Evolutionary conservation across 805 yeast species (phyloP), one percentile per base, ranked within the genome.

Genomic region (Lipomyces anomalus): DNA sequence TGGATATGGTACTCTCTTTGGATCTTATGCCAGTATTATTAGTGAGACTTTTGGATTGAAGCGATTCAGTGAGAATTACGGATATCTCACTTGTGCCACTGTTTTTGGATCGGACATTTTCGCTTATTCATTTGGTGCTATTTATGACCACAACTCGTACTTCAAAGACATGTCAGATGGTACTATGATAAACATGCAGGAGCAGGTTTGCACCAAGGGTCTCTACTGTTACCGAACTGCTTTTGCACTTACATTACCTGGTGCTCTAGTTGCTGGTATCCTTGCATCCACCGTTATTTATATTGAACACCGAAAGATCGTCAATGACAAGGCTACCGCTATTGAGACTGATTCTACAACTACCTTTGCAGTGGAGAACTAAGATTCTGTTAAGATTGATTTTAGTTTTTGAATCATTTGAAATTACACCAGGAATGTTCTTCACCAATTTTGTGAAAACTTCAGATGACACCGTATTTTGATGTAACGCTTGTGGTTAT

Each of bases 1-100:
- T 30, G 82, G 80, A 33, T 84, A 84, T 63, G 94, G 94, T 0
- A 74, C 78, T 51, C 71, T 80, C 20, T 82, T 82, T 65, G 83
- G 89, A 40, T 70, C 82, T 6, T 74, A 76, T 63, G 92, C 94
- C 4, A 78, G 84, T n/a, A 75, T 84, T 18, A 73, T 82, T n/a
- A 75, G 86, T 16, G 90, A 84, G 53, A 63, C 73, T 6, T 84
- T 82, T 65, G 92, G 92, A 2, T 74, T 84, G 67, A 68, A 68
- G 16, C 70, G 74, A 42, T 82, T 83, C 56, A 75, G 84, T 5
- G 78, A 74, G 53, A 82, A 82, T 57, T 84, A 88, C 85, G 94
- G 94, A 0, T 59, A 79, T 29, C 72, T 82, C 20, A 78, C 80
- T 7, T 58, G 81, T 42, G 77, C 88, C 0, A 89, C 92, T 1